Evolutionary conservation across 163 green algal species (phyloP).

Genomic region (Dunaliella salina): DNA sequence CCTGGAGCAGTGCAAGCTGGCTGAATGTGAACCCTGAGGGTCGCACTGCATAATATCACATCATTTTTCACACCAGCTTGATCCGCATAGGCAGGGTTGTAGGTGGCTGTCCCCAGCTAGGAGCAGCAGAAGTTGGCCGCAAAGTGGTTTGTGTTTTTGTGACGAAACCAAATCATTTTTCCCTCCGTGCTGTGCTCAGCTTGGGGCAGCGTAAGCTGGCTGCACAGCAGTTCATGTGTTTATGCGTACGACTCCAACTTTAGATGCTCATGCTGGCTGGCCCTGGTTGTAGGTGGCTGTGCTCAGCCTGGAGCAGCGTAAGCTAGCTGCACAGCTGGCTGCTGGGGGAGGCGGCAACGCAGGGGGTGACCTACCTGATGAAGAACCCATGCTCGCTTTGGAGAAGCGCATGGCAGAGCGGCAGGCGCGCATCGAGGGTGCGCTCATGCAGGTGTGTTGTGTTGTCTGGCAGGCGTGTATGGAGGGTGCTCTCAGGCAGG

Average conservation of each 20-base stretch:
- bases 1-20: too few relatives aligned
- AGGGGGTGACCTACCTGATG: background rate
- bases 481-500: constrained; percentile 39
- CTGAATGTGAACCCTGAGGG: too few relatives aligned
- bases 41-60: too few relatives aligned
- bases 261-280: background rate
- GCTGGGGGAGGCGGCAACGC: background rate
- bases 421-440: constrained; percentile 36
- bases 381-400: constrained; percentile 8
- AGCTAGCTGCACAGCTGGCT: background rate
- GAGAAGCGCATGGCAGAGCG: constrained; percentile 28
- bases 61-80: too few relatives aligned
- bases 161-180: too few relatives aligned
- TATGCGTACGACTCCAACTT: too few relatives aligned
- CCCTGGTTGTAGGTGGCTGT: background rate
- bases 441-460: constrained; percentile 33
- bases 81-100: background rate
- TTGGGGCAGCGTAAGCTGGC: too few relatives aligned
- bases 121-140: constrained; percentile 1
- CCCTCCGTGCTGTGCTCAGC: background rate
- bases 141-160: too few relatives aligned
- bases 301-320: constrained; percentile 10
- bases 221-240: too few relatives aligned
- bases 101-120: background rate
- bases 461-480: constrained; percentile 24